These are phyloP conservation scores for Aspergillus clavatus DNA, from an alignment of 2,329 filamentous ascomycete genomes.

Conservation along the genomic window DNA sequence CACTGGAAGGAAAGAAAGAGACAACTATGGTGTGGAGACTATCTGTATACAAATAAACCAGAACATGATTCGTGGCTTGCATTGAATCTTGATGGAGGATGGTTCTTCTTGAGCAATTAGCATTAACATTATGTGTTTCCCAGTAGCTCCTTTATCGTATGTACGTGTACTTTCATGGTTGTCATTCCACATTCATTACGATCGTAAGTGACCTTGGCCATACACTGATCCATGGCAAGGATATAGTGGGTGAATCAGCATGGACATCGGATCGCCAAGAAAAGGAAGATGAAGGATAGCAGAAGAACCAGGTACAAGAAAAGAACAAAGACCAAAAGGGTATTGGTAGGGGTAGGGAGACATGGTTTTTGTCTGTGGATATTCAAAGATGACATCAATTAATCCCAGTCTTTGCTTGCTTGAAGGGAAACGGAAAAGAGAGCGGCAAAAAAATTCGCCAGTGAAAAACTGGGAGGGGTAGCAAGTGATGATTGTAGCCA, in stretches of 20 bases:
- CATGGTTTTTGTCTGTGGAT: neutral
- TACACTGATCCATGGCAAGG: slow-evolving; percentile 9
- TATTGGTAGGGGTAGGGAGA: neutral
- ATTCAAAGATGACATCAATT: too few species aligned
- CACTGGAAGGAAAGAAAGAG: slow-evolving; percentile 10
- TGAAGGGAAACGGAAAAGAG: too few species aligned
- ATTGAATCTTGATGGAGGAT: slow-evolving; percentile 7
- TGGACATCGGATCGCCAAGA: neutral
- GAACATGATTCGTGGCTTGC: neutral
- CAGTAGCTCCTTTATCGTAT: slow-evolving; percentile 13
- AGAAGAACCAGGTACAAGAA: neutral
- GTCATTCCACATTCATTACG: slow-evolving; percentile 28
- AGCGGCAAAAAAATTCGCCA: too few species aligned
- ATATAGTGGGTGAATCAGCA: slow-evolving; percentile 2
- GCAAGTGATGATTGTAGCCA: slow-evolving; percentile 17
- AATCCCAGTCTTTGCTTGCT: too few species aligned
- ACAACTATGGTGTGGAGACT: slow-evolving; percentile 9
- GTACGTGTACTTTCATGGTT: slow-evolving; percentile 22
- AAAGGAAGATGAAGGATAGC: neutral
- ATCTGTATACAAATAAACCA: neutral
- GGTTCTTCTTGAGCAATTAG: slow-evolving; percentile 26
- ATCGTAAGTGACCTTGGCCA: slow-evolving; percentile 23
- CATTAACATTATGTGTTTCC: slow-evolving; percentile 34
- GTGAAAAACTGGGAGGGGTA: too few species aligned
- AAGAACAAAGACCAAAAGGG: neutral